Percentiles rank a stretch among this genome's conserved stretches.
phyloP scores from a whole-genome alignment of 2,329 filamentous ascomycete species.

The Verticillium isaacii region DNA sequence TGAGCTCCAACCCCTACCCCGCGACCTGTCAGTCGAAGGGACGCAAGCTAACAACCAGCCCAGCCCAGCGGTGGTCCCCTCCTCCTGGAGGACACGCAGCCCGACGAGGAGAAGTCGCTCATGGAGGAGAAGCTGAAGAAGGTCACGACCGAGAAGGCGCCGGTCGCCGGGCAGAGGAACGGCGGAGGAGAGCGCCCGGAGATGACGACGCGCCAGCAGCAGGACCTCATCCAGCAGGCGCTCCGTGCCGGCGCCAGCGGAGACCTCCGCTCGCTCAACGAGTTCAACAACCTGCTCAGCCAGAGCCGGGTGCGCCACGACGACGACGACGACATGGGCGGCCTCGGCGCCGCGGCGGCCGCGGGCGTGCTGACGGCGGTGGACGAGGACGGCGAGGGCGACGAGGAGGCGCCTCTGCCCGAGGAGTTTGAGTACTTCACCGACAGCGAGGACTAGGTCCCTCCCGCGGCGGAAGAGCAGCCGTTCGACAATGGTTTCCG shows the following conservation, averaged over 20 bases:
- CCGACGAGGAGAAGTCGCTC: constrained; percentile 71
- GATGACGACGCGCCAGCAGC: constrained; percentile 17
- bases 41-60: not conserved
- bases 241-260: constrained; percentile 16
- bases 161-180: constrained; percentile 40
- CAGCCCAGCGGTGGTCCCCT: constrained; percentile 92
- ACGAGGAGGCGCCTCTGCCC: constrained; percentile 66
- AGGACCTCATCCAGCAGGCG: constrained; percentile 21
- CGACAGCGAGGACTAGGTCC: constrained; percentile 47
- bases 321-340: constrained; percentile 38
- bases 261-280: constrained; percentile 29
- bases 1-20: constrained; percentile 35
- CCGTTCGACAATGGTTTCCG: too few species aligned
- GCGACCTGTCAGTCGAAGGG: too few species aligned
- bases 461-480: too few species aligned
- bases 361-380: constrained; percentile 80
- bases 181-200: constrained; percentile 27
- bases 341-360: constrained; percentile 61
- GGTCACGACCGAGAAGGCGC: constrained; percentile 57
- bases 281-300: constrained; percentile 38
- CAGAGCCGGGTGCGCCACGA: constrained; percentile 15
- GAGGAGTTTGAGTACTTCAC: constrained; percentile 75
- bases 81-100: constrained; percentile 79
- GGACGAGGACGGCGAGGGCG: constrained; percentile 76
- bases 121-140: constrained; percentile 94